Percentiles rank a stretch among this genome's conserved stretches.
Conservation (phyloP, 129 eudicot species). For the Gnaphalium uliginosum region DNA sequence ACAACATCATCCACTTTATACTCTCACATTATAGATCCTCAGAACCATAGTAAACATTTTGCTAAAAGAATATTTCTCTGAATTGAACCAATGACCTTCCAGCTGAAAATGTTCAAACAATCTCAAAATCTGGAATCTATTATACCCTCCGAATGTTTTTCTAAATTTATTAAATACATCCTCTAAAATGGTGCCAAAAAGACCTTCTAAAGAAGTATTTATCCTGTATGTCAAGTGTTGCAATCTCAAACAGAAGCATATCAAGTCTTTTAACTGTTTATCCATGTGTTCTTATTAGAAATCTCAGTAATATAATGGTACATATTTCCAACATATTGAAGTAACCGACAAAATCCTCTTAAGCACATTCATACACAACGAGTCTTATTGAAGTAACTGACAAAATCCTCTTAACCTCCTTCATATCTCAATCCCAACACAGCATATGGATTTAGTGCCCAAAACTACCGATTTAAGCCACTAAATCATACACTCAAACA, state of each 20-base stretch:
- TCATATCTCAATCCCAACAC: constrained; percentile 27
- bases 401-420: constrained; percentile 26
- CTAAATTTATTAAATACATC: constrained; percentile 23
- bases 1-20: constrained; percentile 7
- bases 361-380: constrained; percentile 23
- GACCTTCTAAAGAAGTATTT: constrained; percentile 3
- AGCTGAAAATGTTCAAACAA: constrained; percentile 22
- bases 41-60: neutral
- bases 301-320: constrained; percentile 34
- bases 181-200: constrained; percentile 19
- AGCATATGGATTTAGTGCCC: constrained; percentile 22
- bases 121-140: constrained; percentile 21
- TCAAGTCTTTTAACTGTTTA: constrained; percentile 32
- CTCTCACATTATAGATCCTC: constrained; percentile 10
- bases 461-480: constrained; percentile 36
- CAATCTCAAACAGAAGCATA: constrained; percentile 36
- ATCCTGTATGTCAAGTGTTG: constrained; percentile 31
- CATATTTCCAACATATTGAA: constrained; percentile 36
- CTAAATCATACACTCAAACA: constrained; percentile 18
- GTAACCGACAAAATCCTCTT: constrained; percentile 38
- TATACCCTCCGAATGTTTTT: constrained; percentile 19
- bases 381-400: constrained; percentile 27
- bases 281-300: constrained; percentile 36
- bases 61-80: neutral
- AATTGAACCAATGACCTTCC: constrained; percentile 12